These are phyloP conservation scores for Chaetomidium leptoderma DNA, from an alignment of 495 filamentous ascomycete species.

Conservation along the genomic window DNA sequence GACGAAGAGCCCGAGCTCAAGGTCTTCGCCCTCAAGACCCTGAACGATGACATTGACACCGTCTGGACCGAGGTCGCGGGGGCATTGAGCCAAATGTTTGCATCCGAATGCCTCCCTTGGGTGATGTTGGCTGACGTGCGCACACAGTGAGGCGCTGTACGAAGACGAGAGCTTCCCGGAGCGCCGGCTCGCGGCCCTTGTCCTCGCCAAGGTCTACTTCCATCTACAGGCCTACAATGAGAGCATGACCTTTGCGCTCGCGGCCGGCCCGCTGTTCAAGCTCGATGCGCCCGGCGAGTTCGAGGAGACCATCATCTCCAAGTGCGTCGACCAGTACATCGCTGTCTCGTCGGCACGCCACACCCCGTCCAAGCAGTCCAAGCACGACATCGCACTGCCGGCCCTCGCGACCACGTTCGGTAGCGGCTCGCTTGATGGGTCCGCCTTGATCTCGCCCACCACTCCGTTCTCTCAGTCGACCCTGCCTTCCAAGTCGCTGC, in stretches of 20 bases:
- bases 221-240: slow-evolving; percentile 98
- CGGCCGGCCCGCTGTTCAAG: slow-evolving; percentile 91
- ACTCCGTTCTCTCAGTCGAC: slow-evolving; percentile 91
- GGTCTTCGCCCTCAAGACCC: slow-evolving; percentile 86
- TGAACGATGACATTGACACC: slow-evolving; percentile 92
- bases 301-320: slow-evolving; percentile 97
- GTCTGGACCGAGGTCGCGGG: slow-evolving; percentile 96
- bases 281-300: slow-evolving; percentile 90
- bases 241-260: slow-evolving; percentile 97
- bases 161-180: slow-evolving; percentile 94
- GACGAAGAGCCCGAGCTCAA: slow-evolving; percentile 91
- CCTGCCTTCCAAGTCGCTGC: slow-evolving; percentile 85
- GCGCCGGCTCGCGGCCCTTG: slow-evolving; percentile 87
- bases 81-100: slow-evolving; percentile 88
- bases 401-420: slow-evolving; percentile 72
- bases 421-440: slow-evolving; percentile 55
- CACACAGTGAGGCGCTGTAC: slow-evolving; percentile 84
- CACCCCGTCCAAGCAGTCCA: slow-evolving; percentile 43
- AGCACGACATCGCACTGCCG: slow-evolving; percentile 52
- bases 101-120: slow-evolving; percentile 19
- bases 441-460: slow-evolving; percentile 75
- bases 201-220: slow-evolving; percentile 97
- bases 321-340: slow-evolving; percentile 98
- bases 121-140: slow-evolving; percentile 13
- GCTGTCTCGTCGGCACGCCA: slow-evolving; percentile 70